Evolutionary conservation across 176 grass and related monocot genomes (phyloP).

Genomic region (Ensete glaucum): DNA sequence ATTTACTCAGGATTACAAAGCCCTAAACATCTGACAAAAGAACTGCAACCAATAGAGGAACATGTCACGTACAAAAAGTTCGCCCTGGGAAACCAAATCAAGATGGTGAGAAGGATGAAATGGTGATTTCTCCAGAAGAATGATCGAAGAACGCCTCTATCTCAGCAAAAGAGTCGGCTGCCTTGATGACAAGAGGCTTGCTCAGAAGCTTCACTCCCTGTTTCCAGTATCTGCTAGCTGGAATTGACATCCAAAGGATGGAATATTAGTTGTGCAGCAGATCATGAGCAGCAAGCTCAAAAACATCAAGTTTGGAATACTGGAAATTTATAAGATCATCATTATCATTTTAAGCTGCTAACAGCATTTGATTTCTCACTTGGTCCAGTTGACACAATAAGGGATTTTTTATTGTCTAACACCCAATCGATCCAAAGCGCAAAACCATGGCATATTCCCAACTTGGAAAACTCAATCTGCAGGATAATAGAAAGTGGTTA

Average conservation of each 20-base stretch:
- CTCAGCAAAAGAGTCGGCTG: conserved; percentile 10
- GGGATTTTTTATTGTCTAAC: conserved; percentile 42
- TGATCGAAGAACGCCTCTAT: conserved; percentile 60
- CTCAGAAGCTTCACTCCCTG: conserved; percentile 79
- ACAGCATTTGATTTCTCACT: conserved; percentile 23
- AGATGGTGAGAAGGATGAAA: conserved; percentile 21
- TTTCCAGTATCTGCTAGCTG: conserved; percentile 82
- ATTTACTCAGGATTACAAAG: neutral
- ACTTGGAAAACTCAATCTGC: conserved; percentile 47
- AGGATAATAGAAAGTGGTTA: neutral
- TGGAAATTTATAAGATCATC: neutral
- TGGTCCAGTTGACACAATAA: conserved; percentile 54
- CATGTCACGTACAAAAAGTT: neutral
- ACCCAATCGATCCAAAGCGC: conserved; percentile 88
- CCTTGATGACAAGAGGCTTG: conserved; percentile 39
- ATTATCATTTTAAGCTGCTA: neutral
- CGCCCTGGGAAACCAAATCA: neutral
- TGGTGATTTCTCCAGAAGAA: conserved; percentile 33
- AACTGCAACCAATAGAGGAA: neutral
- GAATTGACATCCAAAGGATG: neutral
- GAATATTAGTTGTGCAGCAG: neutral
- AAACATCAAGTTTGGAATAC: neutral
- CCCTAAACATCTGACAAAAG: neutral
- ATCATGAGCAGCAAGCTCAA: neutral
- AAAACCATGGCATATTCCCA: conserved; percentile 73